These are phyloP conservation scores for Macrocybe gigantea DNA, from an alignment of 768 basidiomycete genomes.

Conservation along the genomic window DNA sequence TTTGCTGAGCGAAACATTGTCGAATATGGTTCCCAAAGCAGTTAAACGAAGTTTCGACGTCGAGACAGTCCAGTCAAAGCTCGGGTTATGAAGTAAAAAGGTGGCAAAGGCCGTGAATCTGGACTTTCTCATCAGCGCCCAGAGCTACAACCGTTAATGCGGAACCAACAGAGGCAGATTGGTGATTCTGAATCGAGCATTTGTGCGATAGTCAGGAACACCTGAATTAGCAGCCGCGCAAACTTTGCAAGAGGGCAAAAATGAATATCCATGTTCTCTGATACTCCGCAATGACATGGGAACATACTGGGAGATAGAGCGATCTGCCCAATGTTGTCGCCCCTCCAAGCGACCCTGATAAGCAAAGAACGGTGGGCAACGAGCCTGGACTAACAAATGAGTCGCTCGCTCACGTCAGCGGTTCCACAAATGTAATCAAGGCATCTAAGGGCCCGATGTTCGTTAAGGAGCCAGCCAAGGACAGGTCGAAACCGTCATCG, in stretches of 20 bases:
- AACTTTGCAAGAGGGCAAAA: slow-evolving; percentile 25
- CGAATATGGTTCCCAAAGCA: slow-evolving; percentile 66
- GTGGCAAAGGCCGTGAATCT: slow-evolving; percentile 66
- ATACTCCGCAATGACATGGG: not conserved
- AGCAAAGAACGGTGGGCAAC: not conserved
- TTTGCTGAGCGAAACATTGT: slow-evolving; percentile 57
- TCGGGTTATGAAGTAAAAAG: slow-evolving; percentile 55
- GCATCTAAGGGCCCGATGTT: slow-evolving; percentile 68
- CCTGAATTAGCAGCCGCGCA: slow-evolving; percentile 65
- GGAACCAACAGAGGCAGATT: slow-evolving; percentile 36
- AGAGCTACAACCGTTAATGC: not conserved
- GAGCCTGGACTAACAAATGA: not conserved
- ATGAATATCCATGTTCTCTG: not conserved
- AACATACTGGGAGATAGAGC: slow-evolving; percentile 49
- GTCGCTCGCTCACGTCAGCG: slow-evolving; percentile 39
- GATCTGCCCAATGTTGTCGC: slow-evolving; percentile 57
- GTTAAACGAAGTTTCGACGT: slow-evolving; percentile 56
- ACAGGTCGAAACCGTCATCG: slow-evolving; percentile 57
- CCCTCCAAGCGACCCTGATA: slow-evolving; percentile 56
- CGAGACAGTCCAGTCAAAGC: slow-evolving; percentile 67
- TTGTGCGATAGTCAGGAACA: slow-evolving; percentile 55
- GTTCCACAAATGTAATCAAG: slow-evolving; percentile 57
- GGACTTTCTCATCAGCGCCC: slow-evolving; percentile 1
- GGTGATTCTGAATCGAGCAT: slow-evolving; percentile 50
- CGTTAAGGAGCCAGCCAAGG: slow-evolving; percentile 53